Base-by-base conservation (phyloP, 352 stramenopile species). In the Peronospora belbahrii region DNA sequence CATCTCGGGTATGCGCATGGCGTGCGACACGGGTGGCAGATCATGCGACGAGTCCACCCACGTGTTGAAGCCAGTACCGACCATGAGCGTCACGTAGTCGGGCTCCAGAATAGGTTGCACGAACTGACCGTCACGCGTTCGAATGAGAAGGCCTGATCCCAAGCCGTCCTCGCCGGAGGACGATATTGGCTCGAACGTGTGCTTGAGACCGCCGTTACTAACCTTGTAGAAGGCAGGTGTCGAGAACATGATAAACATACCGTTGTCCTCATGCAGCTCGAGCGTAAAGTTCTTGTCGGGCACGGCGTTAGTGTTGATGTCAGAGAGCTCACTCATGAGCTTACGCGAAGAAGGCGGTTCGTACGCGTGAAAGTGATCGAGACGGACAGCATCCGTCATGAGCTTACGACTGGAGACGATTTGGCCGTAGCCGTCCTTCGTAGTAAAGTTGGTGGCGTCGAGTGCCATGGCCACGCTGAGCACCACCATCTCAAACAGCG, bases 281-380 rank as follows among this genome's bases (percentile, higher is more conserved):
- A 85, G 56, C 15, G 72, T 72, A 3, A 75, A 48, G 27, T 82
- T 67, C 50, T 65, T 34, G 14, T 52, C 24, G 18, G 36, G 40
- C 15, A 49, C 13, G 17, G 37, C 13, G 4, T 32, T 33, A 4
- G 62, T 18, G 13, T 23, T 40, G 11, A 20, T 47, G 28, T 11
- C 13, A 7, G 48, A 43, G 7, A n/a, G 17, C 22, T 31, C 13
- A 25, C 33, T 54, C 37, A 22, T 13, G 23, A 61, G 51, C 37
- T 42, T 52, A 27, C 51, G 36, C 11, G 40, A 17, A 27, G 57
- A 61, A 1, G 65, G 36, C 32, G 54, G 31, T 38, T 82, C 56
- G 56, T 85, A 85, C 13, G 67, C 65, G 39, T 85, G 73, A 45
- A 79, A 83, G 41, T 85, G 70, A 45, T 85, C 70, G 14, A 85